Conservation (phyloP, 2,329 filamentous ascomycete genomes). For the Neofusicoccum laricinum region DNA sequence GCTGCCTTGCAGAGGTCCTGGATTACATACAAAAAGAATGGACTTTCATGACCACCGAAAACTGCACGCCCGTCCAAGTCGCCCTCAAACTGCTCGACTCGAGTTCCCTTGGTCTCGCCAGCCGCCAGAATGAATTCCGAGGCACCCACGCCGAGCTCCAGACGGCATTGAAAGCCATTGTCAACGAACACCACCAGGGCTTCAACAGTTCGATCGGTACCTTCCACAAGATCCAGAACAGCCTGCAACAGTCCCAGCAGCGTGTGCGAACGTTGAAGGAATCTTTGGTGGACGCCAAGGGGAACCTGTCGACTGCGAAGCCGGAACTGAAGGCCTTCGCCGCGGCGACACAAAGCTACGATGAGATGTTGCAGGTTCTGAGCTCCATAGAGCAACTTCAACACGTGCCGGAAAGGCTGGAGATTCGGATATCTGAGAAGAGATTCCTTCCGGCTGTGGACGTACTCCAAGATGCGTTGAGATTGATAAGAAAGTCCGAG, state of each 20-base stretch:
- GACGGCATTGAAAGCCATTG: slow-evolving; percentile 86
- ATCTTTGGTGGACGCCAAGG: slow-evolving; percentile 76
- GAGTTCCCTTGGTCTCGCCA: slow-evolving; percentile 87
- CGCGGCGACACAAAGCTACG: slow-evolving; percentile 82
- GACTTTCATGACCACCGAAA: slow-evolving; percentile 84
- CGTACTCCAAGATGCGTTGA: slow-evolving; percentile 80
- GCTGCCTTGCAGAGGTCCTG: slow-evolving; percentile 55
- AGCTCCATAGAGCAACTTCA: slow-evolving; percentile 74
- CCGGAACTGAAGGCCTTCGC: slow-evolving; percentile 90
- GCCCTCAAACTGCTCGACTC: slow-evolving; percentile 92
- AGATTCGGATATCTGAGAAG: slow-evolving; percentile 94
- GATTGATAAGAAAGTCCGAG: slow-evolving; percentile 80
- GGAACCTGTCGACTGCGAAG: slow-evolving; percentile 77
- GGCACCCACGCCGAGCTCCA: slow-evolving; percentile 86
- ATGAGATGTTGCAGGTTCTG: slow-evolving; percentile 80
- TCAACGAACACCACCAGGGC: slow-evolving; percentile 97
- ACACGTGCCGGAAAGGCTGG: slow-evolving; percentile 84
- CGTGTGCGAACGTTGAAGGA: slow-evolving; percentile 80
- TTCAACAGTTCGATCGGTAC: slow-evolving; percentile 99
- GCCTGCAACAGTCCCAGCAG: slow-evolving; percentile 83
- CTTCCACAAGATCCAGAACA: slow-evolving; percentile 96
- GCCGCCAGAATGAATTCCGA: slow-evolving; percentile 82
- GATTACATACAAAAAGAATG: slow-evolving; percentile 84
- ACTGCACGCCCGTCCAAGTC: slow-evolving; percentile 89
- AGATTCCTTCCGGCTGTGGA: slow-evolving; percentile 91